Evolutionary conservation across 129 eudicot genomes (phyloP), one percentile per base, ranked within the genome.

Genomic region (Artemisia annua): DNA sequence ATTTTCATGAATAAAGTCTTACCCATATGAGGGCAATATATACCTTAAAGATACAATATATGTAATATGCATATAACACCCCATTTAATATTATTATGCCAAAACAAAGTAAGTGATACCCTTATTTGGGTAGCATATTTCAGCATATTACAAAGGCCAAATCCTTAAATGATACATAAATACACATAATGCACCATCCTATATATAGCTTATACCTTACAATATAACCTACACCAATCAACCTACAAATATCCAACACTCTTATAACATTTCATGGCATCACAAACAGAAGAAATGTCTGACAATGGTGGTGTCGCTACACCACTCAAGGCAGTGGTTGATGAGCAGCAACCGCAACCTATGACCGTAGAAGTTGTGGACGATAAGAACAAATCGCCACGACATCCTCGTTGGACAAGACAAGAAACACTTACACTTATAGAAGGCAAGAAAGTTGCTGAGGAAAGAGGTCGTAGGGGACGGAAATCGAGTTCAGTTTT

Each of bases 351-450:
- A 57, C 78, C 46, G 20, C 84, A 68, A 52, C 74, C 52, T 16
- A 13, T 52, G 53, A 57, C 24, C 58, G 67, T 63, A 16, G 84
- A 81, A 28, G 79, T 64, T 52, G 76, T 16, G 54, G 87, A 70
- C 5, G 83, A 83, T 26, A 86, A 66, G 79, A 79, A 24, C 59
- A 88, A 83, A 79, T 72, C 85, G 12, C 87, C 83, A 24, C 72
- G 96, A 52, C 96, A 86, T 63, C 96, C 96, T 7, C 80, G 97
- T 17, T 91, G 97, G 97, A 88, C 88, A 17, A 73, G 90, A 53
- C 84, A 88, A 26, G 97, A 91, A 72, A 91, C 96, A 16, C 75
- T 91, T 49, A 71, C 88, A 6, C 88, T 91, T 13, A 85, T 87
- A 54, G 88, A 91, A 88, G 95, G 90, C 20, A 91, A 91, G 63